Evolutionary conservation across 75 land plant genomes (phyloP), one percentile per base, ranked within the genome.

Genomic region (Isoetes taiwanensis): DNA sequence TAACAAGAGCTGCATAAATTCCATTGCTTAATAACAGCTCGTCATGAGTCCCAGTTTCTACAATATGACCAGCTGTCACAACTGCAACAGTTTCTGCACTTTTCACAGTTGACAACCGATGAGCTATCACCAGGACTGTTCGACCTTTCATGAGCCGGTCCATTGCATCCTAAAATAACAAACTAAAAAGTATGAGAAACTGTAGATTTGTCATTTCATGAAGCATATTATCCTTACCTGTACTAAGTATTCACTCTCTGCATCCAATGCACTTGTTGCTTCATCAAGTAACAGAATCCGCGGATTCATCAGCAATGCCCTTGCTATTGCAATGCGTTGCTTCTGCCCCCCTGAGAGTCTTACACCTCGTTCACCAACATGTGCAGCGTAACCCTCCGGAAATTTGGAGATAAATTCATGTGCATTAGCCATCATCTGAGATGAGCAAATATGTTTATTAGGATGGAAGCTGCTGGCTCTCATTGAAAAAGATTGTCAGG

Each of bases 221-320:
- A 11, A 28, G n/a, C 3, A 54, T 21, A 11, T n/a, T 19, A 28
- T 30, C n/a, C 57, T 43, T 35, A 84, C 99, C 90, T 94, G 99
- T 16, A 88, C 99, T 57, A 94, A 59, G 63, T 74, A 88, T 68
- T 94, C 99, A 41, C 96, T 87, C 61, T 94, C 99, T 35, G 99
- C 99, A 74, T 94, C 99, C 24, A 94, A 63, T n/a, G 99, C 99
- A 75, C 99, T 94, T 21, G 99, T 94, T 35, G 99, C 99, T 66
- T 94, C 99, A 64, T 94, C 99, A 62, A 94, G 35, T 1, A 94
- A 78, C 8, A 94, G 84, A 42, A 94, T 72, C 43, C 68, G 66
- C 4, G 99, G 85, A 56, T 94, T 70, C 99, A 94, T 94, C 23
- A 94, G 64, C 16, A 94, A 67, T 19, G 99, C 99, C 59, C 99